Conservation (phyloP, 2,329 filamentous ascomycete genomes). For the Colletotrichum paranaense region DNA sequence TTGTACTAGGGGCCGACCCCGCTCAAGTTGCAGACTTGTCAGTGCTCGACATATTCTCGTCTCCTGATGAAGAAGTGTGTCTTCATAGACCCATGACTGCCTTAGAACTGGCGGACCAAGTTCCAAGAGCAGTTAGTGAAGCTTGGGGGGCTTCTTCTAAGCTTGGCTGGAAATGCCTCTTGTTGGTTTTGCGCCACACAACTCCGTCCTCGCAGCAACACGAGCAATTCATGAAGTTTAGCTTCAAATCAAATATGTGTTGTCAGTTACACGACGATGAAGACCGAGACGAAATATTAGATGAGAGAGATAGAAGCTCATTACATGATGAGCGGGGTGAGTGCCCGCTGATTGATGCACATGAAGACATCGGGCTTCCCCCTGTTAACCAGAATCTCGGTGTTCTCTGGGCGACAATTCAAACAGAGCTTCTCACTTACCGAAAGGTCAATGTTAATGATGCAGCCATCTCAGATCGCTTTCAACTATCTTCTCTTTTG, state of each 20-base stretch:
- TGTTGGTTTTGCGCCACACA: constrained; percentile 39
- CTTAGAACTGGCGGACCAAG: neutral
- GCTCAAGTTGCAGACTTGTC: neutral
- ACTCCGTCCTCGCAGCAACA: constrained; percentile 29
- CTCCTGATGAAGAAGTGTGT: neutral
- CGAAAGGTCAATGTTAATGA: constrained; percentile 43
- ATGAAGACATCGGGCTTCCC: neutral
- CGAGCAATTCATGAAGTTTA: neutral
- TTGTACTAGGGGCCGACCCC: constrained; percentile 42
- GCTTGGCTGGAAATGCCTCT: constrained; percentile 2
- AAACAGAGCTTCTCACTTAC: constrained; percentile 51
- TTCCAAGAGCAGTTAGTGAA: neutral
- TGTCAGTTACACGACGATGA: too few species aligned
- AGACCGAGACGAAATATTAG: too few species aligned
- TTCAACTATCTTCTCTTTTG: neutral
- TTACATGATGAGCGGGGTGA: neutral
- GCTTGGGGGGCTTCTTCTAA: neutral
- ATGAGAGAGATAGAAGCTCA: too few species aligned
- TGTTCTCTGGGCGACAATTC: constrained; percentile 48
- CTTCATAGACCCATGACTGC: neutral
- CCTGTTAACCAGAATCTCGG: constrained; percentile 27
- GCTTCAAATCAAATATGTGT: rapidly evolving
- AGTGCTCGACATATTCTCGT: neutral
- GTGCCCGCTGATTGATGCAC: neutral
- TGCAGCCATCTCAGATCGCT: constrained; percentile 8